These are phyloP conservation scores for Penicillium pulvis DNA, from an alignment of 495 filamentous ascomycete genomes.

Conservation along the genomic window DNA sequence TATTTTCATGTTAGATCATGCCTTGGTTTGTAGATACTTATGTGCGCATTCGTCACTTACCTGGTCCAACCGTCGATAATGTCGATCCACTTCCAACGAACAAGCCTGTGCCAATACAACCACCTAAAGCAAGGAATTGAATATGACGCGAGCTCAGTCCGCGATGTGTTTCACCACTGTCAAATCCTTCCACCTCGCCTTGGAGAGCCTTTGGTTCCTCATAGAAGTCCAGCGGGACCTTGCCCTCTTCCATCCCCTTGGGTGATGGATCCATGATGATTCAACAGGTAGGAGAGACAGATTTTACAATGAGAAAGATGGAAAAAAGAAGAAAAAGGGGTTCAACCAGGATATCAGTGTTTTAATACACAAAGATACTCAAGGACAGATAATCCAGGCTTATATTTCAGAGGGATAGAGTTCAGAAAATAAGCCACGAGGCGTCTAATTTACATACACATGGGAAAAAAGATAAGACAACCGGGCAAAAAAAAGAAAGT, in stretches of 20 bases:
- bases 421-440: neutral
- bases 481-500: neutral
- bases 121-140: conserved; percentile 69
- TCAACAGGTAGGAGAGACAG: neutral
- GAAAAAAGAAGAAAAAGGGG: neutral
- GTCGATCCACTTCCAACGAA: conserved; percentile 71
- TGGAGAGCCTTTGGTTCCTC: conserved; percentile 24
- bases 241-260: conserved; percentile 27
- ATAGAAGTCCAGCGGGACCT: conserved; percentile 8
- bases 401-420: neutral
- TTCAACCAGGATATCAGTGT: neutral
- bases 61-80: conserved; percentile 63
- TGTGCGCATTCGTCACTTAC: conserved; percentile 37
- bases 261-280: conserved; percentile 4
- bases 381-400: neutral
- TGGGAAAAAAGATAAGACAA: neutral
- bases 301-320: neutral
- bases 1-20: neutral
- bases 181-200: conserved; percentile 19
- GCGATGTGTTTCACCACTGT: conserved; percentile 26
- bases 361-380: neutral
- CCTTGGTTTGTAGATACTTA: neutral
- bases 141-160: conserved; percentile 54
- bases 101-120: conserved; percentile 74
- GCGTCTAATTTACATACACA: neutral